Evolutionary conservation across 2,329 filamentous ascomycete genomes (phyloP).

Genomic region (Incumbomyces lentus): DNA sequence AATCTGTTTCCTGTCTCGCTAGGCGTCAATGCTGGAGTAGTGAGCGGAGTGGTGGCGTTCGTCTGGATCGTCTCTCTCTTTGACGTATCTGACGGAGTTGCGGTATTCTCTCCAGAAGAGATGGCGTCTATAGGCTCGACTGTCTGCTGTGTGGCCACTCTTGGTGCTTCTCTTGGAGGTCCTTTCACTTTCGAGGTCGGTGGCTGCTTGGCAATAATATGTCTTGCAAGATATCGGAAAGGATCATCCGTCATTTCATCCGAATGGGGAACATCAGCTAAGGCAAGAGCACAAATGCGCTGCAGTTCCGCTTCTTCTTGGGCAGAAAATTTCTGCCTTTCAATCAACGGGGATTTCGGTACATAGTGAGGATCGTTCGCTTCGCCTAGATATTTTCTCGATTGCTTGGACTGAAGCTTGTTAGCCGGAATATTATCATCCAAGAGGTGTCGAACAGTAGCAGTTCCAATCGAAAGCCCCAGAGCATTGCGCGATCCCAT

Average conservation of each 20-base stretch:
- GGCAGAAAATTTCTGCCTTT: conserved; percentile 25
- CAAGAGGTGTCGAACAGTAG: not conserved
- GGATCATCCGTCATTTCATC: conserved; percentile 20
- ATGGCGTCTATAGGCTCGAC: not conserved
- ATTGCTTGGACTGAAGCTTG: conserved; percentile 1
- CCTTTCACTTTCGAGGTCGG: not conserved
- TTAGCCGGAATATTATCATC: not conserved
- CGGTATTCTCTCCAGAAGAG: conserved; percentile 11
- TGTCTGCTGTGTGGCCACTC: not conserved
- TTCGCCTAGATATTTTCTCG: conserved; percentile 26
- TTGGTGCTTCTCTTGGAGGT: not conserved
- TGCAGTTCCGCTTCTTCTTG: conserved; percentile 28
- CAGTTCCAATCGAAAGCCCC: not conserved
- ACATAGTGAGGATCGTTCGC: conserved; percentile 23
- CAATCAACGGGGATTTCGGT: conserved; percentile 25
- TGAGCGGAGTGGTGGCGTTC: conserved; percentile 19
- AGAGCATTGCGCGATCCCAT: not conserved
- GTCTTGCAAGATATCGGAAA: conserved; percentile 22
- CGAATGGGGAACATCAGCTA: conserved; percentile 20
- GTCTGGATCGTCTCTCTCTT: conserved; percentile 14
- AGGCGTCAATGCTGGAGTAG: conserved; percentile 20
- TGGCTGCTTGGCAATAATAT: conserved; percentile 23
- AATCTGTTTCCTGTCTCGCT: conserved; percentile 16
- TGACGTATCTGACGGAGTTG: conserved; percentile 16
- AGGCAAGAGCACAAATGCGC: conserved; percentile 25